Percentiles rank a stretch among this genome's conserved stretches.
phyloP scores from a whole-genome alignment of 805 yeast species.

The Sungouiozyma ichnusensis region DNA sequence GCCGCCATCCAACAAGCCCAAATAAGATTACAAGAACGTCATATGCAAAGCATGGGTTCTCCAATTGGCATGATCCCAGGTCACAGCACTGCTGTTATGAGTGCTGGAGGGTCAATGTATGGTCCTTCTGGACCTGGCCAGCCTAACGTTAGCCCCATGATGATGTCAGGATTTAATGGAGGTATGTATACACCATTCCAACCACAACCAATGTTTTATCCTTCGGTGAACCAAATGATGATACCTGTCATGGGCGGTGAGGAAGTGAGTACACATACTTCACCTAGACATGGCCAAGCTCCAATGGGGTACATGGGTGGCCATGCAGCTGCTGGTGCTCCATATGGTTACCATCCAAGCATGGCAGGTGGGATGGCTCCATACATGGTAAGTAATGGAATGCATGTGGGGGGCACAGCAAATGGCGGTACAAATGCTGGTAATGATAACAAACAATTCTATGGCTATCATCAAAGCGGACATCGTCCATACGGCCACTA shows the following conservation, averaged over 20 bases:
- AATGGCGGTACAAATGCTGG: slow-evolving; percentile 22
- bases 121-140: too few relatives aligned
- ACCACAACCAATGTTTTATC: slow-evolving; percentile 28
- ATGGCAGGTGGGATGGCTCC: slow-evolving; percentile 20
- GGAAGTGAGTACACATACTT: slow-evolving; percentile 8
- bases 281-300: too few relatives aligned
- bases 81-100: slow-evolving; percentile 14
- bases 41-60: slow-evolving; percentile 22
- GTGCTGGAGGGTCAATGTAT: too few relatives aligned
- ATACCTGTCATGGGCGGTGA: slow-evolving; percentile 19
- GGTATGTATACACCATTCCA: slow-evolving; percentile 29
- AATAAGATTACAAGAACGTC: slow-evolving; percentile 25
- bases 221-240: slow-evolving; percentile 25
- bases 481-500: too few relatives aligned
- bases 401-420: slow-evolving; percentile 14
- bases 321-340: not conserved
- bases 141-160: too few relatives aligned
- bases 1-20: slow-evolving; percentile 24
- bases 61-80: slow-evolving; percentile 14
- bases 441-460: too few relatives aligned
- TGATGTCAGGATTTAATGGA: slow-evolving; percentile 20
- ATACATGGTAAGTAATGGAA: slow-evolving; percentile 20
- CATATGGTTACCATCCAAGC: too few relatives aligned
- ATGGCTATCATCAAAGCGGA: too few relatives aligned
- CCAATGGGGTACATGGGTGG: not conserved